Percentiles rank a stretch among this genome's conserved stretches.
Evolutionary conservation across 1,284 basidiomycete genomes (phyloP).

Genomic region (Xerocomus minutiporus): DNA sequence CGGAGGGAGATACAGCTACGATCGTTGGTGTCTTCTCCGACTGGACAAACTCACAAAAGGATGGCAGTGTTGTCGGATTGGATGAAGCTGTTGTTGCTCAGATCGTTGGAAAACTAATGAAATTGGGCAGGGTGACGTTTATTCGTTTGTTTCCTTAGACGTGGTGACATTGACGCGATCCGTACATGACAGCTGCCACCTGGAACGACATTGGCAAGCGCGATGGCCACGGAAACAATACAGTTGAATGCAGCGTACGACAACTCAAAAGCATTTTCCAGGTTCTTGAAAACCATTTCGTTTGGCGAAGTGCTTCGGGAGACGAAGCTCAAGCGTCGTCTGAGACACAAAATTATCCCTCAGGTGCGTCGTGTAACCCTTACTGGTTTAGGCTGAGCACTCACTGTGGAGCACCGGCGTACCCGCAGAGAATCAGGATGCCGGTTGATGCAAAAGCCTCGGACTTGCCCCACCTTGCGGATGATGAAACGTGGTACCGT

Average conservation of each 20-base stretch:
- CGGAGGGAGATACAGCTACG: conserved; percentile 20
- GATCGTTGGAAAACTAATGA: conserved; percentile 17
- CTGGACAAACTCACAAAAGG: conserved; percentile 31
- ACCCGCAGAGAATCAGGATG: conserved; percentile 19
- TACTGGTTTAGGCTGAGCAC: too few species aligned
- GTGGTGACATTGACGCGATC: not conserved
- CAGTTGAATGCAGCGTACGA: conserved; percentile 24
- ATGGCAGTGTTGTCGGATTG: conserved; percentile 12
- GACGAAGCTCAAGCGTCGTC: conserved; percentile 22
- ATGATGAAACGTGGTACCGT: conserved; percentile 28
- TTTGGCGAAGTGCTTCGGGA: conserved; percentile 12
- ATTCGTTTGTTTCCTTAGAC: not conserved
- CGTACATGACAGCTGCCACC: conserved; percentile 12
- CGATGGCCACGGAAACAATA: conserved; percentile 3
- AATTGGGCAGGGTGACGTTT: conserved; percentile 19
- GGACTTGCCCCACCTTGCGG: conserved; percentile 25
- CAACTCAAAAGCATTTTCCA: conserved; percentile 29
- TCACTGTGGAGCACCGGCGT: not conserved
- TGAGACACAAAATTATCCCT: conserved; percentile 21
- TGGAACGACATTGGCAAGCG: conserved; percentile 10
- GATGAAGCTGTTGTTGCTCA: conserved; percentile 6
- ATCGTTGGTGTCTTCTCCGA: conserved; percentile 41
- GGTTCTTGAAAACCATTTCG: conserved; percentile 17
- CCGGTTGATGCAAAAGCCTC: conserved; percentile 26
- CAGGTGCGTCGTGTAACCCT: conserved; percentile 13